Conservation (phyloP, 2,329 filamentous ascomycete species). For the Colletotrichum costaricense region DNA sequence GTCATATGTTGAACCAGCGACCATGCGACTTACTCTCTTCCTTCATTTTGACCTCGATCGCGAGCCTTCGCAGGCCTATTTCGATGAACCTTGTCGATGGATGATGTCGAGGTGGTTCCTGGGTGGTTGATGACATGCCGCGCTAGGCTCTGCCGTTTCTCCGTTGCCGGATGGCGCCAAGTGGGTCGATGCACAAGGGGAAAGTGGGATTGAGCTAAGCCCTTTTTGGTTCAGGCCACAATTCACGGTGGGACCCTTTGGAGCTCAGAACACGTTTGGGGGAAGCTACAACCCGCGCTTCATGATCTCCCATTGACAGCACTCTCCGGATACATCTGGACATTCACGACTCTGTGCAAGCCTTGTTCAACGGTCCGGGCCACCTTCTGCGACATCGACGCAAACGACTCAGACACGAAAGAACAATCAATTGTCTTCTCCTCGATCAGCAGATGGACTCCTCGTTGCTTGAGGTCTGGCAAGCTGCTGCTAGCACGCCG, state of each 20-base stretch:
- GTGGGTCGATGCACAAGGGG: slow-evolving; percentile 42
- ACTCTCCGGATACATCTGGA: slow-evolving; percentile 2
- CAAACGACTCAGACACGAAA: background rate
- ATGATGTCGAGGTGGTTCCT: slow-evolving; percentile 30
- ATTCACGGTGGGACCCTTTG: slow-evolving; percentile 42
- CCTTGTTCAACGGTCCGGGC: background rate
- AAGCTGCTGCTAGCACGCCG: slow-evolving; percentile 88
- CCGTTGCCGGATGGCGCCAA: slow-evolving; percentile 21
- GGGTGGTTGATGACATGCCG: slow-evolving; percentile 31
- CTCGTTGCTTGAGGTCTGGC: slow-evolving; percentile 90
- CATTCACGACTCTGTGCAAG: background rate
- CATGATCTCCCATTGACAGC: slow-evolving; percentile 19
- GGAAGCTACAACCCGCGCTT: slow-evolving; percentile 26
- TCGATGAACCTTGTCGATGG: slow-evolving; percentile 11
- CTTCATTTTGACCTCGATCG: slow-evolving; percentile 43
- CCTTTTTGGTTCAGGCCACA: slow-evolving; percentile 47
- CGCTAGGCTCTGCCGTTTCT: slow-evolving; percentile 34
- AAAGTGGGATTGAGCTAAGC: slow-evolving; percentile 45
- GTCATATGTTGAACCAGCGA: rapidly evolving
- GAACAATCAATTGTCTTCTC: background rate
- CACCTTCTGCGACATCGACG: background rate
- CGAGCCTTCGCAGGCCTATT: slow-evolving; percentile 26
- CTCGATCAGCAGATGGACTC: slow-evolving; percentile 70
- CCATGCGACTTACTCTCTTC: slow-evolving; percentile 50
- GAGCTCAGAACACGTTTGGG: slow-evolving; percentile 37